Evolutionary conservation across 2,329 filamentous ascomycete genomes (phyloP).

Genomic region (Dryadomyces quercus-mongolicae): DNA sequence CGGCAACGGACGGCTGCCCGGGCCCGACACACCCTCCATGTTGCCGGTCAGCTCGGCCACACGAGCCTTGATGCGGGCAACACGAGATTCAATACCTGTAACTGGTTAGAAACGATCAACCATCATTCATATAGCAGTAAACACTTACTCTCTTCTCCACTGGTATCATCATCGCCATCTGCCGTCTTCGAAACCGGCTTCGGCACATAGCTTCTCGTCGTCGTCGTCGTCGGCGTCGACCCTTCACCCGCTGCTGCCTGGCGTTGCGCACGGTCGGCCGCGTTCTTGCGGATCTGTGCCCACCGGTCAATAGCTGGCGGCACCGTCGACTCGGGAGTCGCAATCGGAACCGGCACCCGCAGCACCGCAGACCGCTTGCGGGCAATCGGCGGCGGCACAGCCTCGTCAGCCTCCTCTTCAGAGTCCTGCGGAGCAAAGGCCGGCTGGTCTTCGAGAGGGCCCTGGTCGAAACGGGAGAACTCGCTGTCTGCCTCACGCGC

Average conservation of each 20-base stretch:
- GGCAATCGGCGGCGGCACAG: slow-evolving; percentile 38
- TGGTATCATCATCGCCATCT: slow-evolving; percentile 75
- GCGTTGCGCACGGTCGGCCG: slow-evolving; percentile 63
- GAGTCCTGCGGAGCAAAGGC: slow-evolving; percentile 56
- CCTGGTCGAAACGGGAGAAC: slow-evolving; percentile 69
- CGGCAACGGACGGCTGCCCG: slow-evolving; percentile 15
- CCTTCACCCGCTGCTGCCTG: slow-evolving; percentile 47
- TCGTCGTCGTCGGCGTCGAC: slow-evolving; percentile 17
- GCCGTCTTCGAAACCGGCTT: slow-evolving; percentile 26
- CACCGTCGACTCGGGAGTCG: background rate
- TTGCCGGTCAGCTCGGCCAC: slow-evolving; percentile 88
- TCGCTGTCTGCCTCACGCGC: slow-evolving; percentile 46
- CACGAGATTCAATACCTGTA: slow-evolving; percentile 87
- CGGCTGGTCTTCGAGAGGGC: slow-evolving; percentile 75
- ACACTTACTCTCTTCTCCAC: slow-evolving; percentile 81
- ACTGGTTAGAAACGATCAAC: slow-evolving; percentile 14
- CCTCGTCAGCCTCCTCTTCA: slow-evolving; percentile 35
- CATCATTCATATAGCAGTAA: background rate
- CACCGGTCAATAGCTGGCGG: slow-evolving; percentile 60
- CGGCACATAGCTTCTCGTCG: slow-evolving; percentile 16
- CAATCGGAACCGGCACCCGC: background rate
- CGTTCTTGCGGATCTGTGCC: slow-evolving; percentile 94
- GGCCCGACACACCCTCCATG: slow-evolving; percentile 46
- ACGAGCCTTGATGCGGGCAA: slow-evolving; percentile 93
- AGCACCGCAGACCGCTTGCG: slow-evolving; percentile 21